phyloP scores from a whole-genome alignment of 306 rosid genomes.

The Delonix regia region DNA sequence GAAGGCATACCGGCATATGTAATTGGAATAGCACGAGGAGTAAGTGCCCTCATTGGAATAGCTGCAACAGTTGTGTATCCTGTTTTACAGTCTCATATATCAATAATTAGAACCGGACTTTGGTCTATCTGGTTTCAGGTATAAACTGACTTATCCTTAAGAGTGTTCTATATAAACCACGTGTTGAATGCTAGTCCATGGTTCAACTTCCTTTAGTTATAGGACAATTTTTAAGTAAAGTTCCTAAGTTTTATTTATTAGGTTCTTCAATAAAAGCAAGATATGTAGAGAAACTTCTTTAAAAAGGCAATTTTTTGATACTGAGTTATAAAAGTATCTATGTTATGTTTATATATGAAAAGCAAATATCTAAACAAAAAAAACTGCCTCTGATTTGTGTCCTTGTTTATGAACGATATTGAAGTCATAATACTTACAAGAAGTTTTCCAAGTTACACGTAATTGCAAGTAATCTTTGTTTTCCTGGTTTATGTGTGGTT shows the following conservation, averaged over 20 bases:
- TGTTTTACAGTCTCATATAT: slow-evolving; percentile 57
- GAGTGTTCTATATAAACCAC: neutral
- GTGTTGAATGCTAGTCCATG: neutral
- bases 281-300: neutral
- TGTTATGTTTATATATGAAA: neutral
- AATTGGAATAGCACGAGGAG: slow-evolving; percentile 79
- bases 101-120: slow-evolving; percentile 73
- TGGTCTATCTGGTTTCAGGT: slow-evolving; percentile 97
- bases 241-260: too few relatives aligned
- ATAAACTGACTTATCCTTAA: neutral
- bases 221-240: neutral
- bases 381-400: too few relatives aligned
- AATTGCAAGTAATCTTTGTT: too few relatives aligned
- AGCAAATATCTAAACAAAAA: neutral
- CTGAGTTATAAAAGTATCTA: neutral
- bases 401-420: too few relatives aligned
- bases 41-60: slow-evolving; percentile 74
- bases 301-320: neutral
- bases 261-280: too few relatives aligned
- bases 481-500: neutral
- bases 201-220: slow-evolving; percentile 12
- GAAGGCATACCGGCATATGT: slow-evolving; percentile 77
- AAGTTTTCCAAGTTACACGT: too few relatives aligned
- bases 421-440: too few relatives aligned
- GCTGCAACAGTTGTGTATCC: slow-evolving; percentile 73